These are phyloP conservation scores for Aspergillus leporis DNA, from an alignment of 495 filamentous ascomycete genomes.

Conservation along the genomic window DNA sequence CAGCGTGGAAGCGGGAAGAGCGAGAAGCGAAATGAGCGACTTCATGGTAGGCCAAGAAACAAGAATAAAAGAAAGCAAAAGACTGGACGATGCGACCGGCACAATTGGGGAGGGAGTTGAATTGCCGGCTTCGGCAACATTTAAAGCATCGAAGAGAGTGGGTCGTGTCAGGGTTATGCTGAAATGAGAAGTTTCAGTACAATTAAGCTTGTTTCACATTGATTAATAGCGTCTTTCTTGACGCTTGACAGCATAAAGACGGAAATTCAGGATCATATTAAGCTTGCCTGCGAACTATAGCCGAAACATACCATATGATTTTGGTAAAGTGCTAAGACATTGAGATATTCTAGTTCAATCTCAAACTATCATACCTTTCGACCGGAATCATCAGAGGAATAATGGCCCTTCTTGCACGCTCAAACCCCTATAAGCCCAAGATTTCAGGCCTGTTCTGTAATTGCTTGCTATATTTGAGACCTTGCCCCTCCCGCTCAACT, in stretches of 20 bases:
- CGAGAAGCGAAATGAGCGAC: constrained; percentile 12
- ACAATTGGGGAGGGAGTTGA: neutral
- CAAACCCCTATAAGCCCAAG: too few species aligned
- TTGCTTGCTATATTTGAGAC: too few species aligned
- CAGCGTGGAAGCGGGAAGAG: constrained; percentile 13
- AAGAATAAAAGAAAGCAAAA: neutral
- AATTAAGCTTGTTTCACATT: neutral
- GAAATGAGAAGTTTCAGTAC: neutral
- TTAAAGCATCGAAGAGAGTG: neutral
- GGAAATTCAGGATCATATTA: neutral
- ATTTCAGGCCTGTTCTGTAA: too few species aligned
- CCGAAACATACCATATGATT: neutral
- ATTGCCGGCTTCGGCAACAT: constrained; percentile 4
- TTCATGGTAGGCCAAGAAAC: constrained; percentile 15
- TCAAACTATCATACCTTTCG: too few species aligned
- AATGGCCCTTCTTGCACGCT: too few species aligned
- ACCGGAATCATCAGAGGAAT: too few species aligned
- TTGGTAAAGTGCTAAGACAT: too few species aligned
- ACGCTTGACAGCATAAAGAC: neutral
- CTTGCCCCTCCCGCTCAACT: too few species aligned
- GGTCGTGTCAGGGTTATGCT: neutral
- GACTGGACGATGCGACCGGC: constrained; percentile 2
- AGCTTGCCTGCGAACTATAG: neutral
- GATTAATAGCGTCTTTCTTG: neutral
- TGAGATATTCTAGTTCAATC: too few species aligned